phyloP scores from a whole-genome alignment of 768 basidiomycete species.

The Mrakia hoshinonis region DNA sequence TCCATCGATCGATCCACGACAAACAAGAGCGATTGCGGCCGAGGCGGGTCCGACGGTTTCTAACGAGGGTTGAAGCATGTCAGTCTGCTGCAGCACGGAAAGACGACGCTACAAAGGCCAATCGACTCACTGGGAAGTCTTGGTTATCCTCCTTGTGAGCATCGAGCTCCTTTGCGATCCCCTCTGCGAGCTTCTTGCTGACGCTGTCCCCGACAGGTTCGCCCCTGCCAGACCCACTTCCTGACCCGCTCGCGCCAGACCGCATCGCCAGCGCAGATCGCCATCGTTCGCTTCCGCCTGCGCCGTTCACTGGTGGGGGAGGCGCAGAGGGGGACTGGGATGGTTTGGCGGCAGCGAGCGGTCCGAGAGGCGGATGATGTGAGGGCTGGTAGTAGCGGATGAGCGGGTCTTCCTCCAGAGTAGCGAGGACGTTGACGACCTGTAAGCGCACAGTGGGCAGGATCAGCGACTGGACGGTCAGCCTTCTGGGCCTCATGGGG shows the following conservation, averaged over 20 bases:
- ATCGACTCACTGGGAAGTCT: conserved; percentile 35
- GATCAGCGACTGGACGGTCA: not conserved
- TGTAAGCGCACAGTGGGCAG: conserved; percentile 17
- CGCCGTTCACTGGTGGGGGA: conserved; percentile 23
- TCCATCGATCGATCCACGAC: conserved; percentile 98
- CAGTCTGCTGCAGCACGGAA: too few relatives aligned
- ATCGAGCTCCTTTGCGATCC: conserved; percentile 74
- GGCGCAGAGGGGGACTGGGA: conserved; percentile 38
- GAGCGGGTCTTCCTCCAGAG: conserved; percentile 81
- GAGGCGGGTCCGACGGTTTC: conserved; percentile 42
- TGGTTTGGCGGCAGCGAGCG: conserved; percentile 52
- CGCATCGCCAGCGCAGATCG: conserved; percentile 36
- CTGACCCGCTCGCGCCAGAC: conserved; percentile 19
- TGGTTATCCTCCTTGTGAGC: conserved; percentile 76
- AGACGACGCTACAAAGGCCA: too few relatives aligned
- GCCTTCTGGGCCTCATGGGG: not conserved
- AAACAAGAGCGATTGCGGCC: conserved; percentile 71
- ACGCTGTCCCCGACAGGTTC: conserved; percentile 57
- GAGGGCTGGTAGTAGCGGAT: conserved; percentile 86
- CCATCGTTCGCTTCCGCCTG: conserved; percentile 34
- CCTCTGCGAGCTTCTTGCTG: conserved; percentile 70
- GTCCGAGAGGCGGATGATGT: conserved; percentile 72
- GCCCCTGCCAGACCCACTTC: conserved; percentile 11
- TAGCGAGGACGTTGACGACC: conserved; percentile 83
- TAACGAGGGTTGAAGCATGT: conserved; percentile 25